Evolutionary conservation across 78 protist species (phyloP).

Genomic region (Dictyostelium brefeldianum): DNA sequence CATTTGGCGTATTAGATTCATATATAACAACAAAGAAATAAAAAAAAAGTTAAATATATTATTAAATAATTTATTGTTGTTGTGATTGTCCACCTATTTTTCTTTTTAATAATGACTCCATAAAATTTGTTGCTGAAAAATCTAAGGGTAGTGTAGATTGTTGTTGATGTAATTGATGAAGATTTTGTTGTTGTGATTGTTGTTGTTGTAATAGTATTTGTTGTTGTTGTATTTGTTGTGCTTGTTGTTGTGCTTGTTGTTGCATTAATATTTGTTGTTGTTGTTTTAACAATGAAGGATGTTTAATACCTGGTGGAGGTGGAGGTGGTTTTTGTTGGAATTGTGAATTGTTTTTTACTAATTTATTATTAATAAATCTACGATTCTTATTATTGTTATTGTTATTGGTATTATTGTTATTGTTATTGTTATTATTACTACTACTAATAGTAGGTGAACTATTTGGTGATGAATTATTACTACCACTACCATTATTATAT

Average conservation of each 20-base stretch:
- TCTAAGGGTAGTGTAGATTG: not conserved
- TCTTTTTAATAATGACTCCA: not conserved
- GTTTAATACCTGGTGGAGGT: not conserved
- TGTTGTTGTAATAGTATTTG: not conserved
- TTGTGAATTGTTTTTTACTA: constrained; percentile 12
- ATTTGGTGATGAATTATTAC: constrained; percentile 7
- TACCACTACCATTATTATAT: not conserved
- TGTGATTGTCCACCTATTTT: not conserved
- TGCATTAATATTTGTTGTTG: constrained; percentile 6
- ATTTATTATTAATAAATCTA: constrained; percentile 11
- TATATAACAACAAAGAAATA: constrained; percentile 1
- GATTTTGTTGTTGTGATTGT: not conserved
- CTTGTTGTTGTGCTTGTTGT: not conserved
- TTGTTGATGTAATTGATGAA: not conserved
- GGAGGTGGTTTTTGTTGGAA: constrained; percentile 21
- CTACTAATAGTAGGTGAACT: constrained; percentile 3
- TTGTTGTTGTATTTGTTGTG: not conserved
- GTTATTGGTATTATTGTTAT: not conserved
- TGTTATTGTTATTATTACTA: not conserved
- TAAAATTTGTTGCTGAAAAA: constrained; percentile 3
- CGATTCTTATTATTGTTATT: constrained; percentile 7
- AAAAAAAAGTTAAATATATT: not conserved
- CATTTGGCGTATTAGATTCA: not conserved
- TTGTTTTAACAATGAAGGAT: not conserved
- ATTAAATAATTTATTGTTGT: not conserved